Evolutionary conservation across 805 yeast species (phyloP).

Genomic region (Spathaspora girioi): DNA sequence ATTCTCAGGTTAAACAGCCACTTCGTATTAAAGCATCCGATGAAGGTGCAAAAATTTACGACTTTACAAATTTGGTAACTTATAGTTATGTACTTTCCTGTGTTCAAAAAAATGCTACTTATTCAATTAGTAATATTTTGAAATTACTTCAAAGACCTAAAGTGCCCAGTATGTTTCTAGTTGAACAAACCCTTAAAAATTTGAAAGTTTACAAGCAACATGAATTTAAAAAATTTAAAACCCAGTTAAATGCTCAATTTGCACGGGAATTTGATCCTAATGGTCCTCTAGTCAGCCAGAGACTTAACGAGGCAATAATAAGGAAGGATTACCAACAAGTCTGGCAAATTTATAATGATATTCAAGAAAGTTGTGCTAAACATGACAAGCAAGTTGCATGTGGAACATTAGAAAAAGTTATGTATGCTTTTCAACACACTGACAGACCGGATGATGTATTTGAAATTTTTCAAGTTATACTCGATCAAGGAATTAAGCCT

Average conservation of each 20-base stretch:
- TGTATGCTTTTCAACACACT: constrained; percentile 43
- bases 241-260: not conserved
- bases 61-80: constrained; percentile 23
- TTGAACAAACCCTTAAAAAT: constrained; percentile 3
- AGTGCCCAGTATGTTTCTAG: not conserved
- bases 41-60: not conserved
- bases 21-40: constrained; percentile 4
- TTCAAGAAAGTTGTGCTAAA: constrained; percentile 17
- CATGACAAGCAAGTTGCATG: constrained; percentile 35
- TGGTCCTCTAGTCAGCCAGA: constrained; percentile 17
- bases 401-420: constrained; percentile 37
- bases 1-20: constrained; percentile 4
- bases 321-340: constrained; percentile 16
- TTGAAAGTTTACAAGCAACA: constrained; percentile 2
- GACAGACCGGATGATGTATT: constrained; percentile 34
- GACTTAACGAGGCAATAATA: constrained; percentile 18
- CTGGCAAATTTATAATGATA: constrained; percentile 19
- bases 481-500: constrained; percentile 37
- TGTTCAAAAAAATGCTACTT: constrained; percentile 14
- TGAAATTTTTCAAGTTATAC: constrained; percentile 49
- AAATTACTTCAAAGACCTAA: not conserved
- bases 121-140: not conserved
- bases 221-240: constrained; percentile 7
- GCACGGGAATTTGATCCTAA: constrained; percentile 28
- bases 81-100: constrained; percentile 33